Conservation (phyloP, 2,329 filamentous ascomycete species). For the Colletotrichum somersetense region DNA sequence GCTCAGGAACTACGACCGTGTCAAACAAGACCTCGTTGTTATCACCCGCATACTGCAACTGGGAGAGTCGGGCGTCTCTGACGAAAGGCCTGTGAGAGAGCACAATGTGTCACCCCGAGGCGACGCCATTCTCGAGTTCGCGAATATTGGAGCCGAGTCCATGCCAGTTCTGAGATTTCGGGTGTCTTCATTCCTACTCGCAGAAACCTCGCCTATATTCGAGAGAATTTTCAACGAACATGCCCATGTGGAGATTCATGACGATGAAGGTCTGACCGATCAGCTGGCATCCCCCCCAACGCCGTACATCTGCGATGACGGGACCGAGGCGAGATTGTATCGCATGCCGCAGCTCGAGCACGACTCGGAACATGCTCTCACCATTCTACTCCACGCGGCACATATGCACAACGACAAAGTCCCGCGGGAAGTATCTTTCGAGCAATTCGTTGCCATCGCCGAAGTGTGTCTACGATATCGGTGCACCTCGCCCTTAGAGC, state of each 20-base stretch:
- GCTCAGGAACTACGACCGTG: slow-evolving; percentile 60
- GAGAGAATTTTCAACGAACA: slow-evolving; percentile 59
- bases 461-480: slow-evolving; percentile 64
- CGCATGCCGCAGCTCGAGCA: slow-evolving; percentile 66
- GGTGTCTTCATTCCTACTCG: slow-evolving; percentile 64
- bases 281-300: slow-evolving; percentile 53
- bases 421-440: slow-evolving; percentile 61
- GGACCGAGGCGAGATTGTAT: slow-evolving; percentile 60
- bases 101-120: slow-evolving; percentile 59
- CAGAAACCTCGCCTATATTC: slow-evolving; percentile 66
- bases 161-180: slow-evolving; percentile 61
- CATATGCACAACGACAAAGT: slow-evolving; percentile 63
- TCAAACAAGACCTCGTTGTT: slow-evolving; percentile 57
- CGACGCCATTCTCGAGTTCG: slow-evolving; percentile 66
- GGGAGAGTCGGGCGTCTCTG: slow-evolving; percentile 56
- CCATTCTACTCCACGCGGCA: slow-evolving; percentile 64
- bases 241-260: slow-evolving; percentile 47
- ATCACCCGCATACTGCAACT: slow-evolving; percentile 56
- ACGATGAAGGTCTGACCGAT: slow-evolving; percentile 53
- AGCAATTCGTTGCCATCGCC: slow-evolving; percentile 64
- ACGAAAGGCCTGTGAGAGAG: slow-evolving; percentile 56
- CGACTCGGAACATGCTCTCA: slow-evolving; percentile 57
- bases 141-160: slow-evolving; percentile 54
- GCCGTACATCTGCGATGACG: slow-evolving; percentile 57
- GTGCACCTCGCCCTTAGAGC: slow-evolving; percentile 64